phyloP scores from a whole-genome alignment of 495 filamentous ascomycete species.

The Penicillium mononematosum region DNA sequence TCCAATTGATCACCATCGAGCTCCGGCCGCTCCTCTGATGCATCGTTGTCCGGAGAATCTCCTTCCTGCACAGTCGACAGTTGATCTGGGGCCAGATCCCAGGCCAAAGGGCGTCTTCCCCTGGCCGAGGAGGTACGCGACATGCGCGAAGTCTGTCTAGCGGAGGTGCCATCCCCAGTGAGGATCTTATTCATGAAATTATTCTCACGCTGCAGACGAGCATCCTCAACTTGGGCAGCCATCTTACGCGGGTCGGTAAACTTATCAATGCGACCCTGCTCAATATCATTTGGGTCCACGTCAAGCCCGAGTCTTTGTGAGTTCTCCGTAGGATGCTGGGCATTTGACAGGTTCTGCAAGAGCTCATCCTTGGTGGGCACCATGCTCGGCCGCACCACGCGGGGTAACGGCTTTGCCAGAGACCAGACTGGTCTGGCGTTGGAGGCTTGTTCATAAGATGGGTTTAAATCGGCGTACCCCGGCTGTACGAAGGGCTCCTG shows the following conservation, averaged over 20 bases:
- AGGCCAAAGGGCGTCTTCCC: conserved; percentile 24
- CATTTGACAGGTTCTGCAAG: conserved; percentile 28
- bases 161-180: conserved; percentile 25
- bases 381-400: conserved; percentile 47
- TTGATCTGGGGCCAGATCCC: conserved; percentile 19
- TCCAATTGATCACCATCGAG: conserved; percentile 25
- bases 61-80: conserved; percentile 32
- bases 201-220: conserved; percentile 40
- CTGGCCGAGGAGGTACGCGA: conserved; percentile 33
- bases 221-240: conserved; percentile 45
- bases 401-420: conserved; percentile 50
- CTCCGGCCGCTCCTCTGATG: conserved; percentile 7
- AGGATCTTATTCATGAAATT: conserved; percentile 43
- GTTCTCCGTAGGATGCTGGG: conserved; percentile 34
- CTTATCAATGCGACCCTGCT: conserved; percentile 36
- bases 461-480: conserved; percentile 46
- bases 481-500: conserved; percentile 47
- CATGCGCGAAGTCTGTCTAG: conserved; percentile 22
- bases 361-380: conserved; percentile 42
- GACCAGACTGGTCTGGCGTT: conserved; percentile 49
- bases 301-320: conserved; percentile 39
- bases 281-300: conserved; percentile 41
- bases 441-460: conserved; percentile 41
- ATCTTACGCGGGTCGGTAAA: conserved; percentile 38
- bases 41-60: conserved; percentile 18